Conservation (phyloP, 106 monocot species). For the Dendrobium officinale region DNA sequence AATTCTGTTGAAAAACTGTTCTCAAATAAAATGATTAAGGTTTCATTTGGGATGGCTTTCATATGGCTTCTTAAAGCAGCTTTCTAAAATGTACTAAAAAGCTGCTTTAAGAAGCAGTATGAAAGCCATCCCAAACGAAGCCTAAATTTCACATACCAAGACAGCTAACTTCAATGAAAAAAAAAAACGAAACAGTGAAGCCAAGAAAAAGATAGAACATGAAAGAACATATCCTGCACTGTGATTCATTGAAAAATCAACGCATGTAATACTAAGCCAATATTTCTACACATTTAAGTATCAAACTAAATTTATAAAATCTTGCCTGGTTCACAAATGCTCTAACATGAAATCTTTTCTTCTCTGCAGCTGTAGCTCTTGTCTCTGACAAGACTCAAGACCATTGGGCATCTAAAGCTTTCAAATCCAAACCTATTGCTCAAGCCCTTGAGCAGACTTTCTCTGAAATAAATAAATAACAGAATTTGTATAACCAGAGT, state of each 20-base stretch:
- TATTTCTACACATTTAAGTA: background rate
- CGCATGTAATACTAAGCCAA: background rate
- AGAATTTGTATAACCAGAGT: background rate
- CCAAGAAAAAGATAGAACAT: no score
- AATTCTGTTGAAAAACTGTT: no score
- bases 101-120: no score
- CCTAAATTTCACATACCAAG: no score
- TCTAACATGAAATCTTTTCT: background rate
- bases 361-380: background rate
- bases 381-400: no score
- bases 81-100: no score
- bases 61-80: no score
- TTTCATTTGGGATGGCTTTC: no score
- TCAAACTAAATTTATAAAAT: background rate
- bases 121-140: no score
- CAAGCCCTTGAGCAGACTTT: slow-evolving; percentile 78
- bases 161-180: no score
- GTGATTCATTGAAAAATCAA: background rate
- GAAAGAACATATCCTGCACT: background rate
- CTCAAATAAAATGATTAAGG: no score
- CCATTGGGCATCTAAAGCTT: background rate
- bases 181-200: no score
- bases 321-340: background rate
- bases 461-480: slow-evolving; percentile 37
- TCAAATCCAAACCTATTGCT: slow-evolving; percentile 11